A percentile compares a stretch with the other conserved stretches of the same genome.
phyloP scores from a whole-genome alignment of 441 rosid genomes.

The Gossypium davidsonii region DNA sequence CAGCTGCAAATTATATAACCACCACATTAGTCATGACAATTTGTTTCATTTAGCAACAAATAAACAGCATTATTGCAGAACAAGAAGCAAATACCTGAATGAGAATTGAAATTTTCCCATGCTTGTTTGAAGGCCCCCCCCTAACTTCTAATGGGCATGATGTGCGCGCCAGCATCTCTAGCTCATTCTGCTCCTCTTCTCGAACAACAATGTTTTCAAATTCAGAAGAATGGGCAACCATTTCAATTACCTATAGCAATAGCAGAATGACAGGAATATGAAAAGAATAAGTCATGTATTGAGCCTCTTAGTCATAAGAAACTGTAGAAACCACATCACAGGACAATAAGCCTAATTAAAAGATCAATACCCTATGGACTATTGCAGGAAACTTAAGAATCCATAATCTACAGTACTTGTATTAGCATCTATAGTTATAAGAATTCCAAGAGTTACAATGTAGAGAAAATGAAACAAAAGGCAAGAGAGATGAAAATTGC shows the following conservation, averaged over 20 bases:
- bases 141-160: slow-evolving; percentile 86
- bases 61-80: slow-evolving; percentile 14
- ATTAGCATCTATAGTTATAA: neutral
- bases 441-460: neutral
- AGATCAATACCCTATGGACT: neutral
- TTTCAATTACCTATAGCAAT: slow-evolving; percentile 66
- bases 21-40: slow-evolving; percentile 21
- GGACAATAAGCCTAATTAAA: neutral
- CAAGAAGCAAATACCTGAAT: slow-evolving; percentile 60
- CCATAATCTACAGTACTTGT: neutral
- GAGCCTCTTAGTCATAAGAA: neutral
- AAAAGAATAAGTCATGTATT: slow-evolving; percentile 8
- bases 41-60: slow-evolving; percentile 14
- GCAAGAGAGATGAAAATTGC: slow-evolving; percentile 10
- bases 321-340: neutral
- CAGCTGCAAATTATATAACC: slow-evolving; percentile 52
- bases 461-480: neutral
- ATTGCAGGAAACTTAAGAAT: neutral
- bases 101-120: slow-evolving; percentile 96
- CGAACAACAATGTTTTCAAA: slow-evolving; percentile 97
- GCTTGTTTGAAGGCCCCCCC: slow-evolving; percentile 96
- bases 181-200: slow-evolving; percentile 97
- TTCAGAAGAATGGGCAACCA: slow-evolving; percentile 98
- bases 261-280: slow-evolving; percentile 14
- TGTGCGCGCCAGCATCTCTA: slow-evolving; percentile 71